These are phyloP conservation scores for Trypanosoma congolense DNA, from an alignment of 208 protist species.

Conservation along the genomic window DNA sequence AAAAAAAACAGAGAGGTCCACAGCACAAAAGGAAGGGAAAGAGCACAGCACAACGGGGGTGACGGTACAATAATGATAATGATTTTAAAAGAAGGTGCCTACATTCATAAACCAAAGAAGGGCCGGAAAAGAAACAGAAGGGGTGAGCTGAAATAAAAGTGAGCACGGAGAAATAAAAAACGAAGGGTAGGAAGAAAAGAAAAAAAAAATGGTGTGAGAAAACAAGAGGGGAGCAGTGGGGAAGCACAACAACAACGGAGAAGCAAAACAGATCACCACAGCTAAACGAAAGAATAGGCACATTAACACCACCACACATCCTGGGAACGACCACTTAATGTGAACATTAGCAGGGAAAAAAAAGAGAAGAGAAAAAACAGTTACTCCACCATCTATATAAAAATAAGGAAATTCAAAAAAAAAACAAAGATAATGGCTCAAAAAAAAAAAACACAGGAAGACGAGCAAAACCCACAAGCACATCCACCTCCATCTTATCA, in stretches of 20 bases:
- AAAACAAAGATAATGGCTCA: constrained; percentile 19
- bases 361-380: no score
- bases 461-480: background rate
- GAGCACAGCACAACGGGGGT: no score
- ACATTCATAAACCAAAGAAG: background rate
- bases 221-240: no score
- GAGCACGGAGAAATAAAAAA: constrained; percentile 12
- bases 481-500: no score
- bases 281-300: no score
- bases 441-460: background rate
- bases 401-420: constrained; percentile 4
- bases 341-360: no score
- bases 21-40: background rate
- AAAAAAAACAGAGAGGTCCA: background rate
- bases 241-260: no score
- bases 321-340: no score
- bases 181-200: constrained; percentile 5
- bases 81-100: background rate
- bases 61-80: background rate
- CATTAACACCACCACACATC: no score
- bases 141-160: constrained; percentile 3
- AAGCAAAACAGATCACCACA: no score
- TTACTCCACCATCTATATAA: background rate
- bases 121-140: constrained; percentile 9
- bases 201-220: no score